Evolutionary conservation across 2,329 filamentous ascomycete genomes (phyloP), one percentile per base, ranked within the genome.

Genomic region (Colletotrichum theobromicola): DNA sequence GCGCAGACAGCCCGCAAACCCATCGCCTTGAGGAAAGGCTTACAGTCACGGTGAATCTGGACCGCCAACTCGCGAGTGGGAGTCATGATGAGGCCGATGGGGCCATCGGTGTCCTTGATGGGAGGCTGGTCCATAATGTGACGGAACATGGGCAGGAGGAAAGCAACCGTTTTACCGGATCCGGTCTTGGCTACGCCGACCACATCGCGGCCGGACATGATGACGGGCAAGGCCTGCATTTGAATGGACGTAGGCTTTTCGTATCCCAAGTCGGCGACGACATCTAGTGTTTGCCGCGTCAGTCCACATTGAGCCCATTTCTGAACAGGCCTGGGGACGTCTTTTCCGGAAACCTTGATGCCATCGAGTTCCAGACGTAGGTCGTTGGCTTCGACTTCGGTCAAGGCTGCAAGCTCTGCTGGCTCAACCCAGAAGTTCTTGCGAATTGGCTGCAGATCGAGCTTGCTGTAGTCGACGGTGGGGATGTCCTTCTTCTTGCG

Each of bases 121-220:
- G 94, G 92, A 64, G 92, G 89, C 82, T 99, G 97, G 80, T 98
- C 97, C 84, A 96, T 97, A 85, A 98, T 98, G 82, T 99, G 97
- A 70, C 97, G 92, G 83, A 99, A 98, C 95, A 98, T 98, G 46
- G 97, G 97, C 58, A 99, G 90, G 34, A 98, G 86, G 82, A 98
- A 99, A 7, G 97, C 97, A 79, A 98, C 92, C 0, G 97, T 99
- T 87, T 99, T 99, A 82, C 97, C 97, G 30, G 97, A 98, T 7
- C 97, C 97, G 30, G 97, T 99, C 87, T 98, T 98, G 21, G 97
- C 97, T 67, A 99, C 95, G 77, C 96, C 97, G 77, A 99, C 95
- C 46, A 98, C 94, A 86, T 99, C 97, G 78, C 95, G 92, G 12
- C 97, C 97, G 32, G 96, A 98, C 94, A 98, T 98, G 80, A 98